Base-by-base conservation (phyloP, 2,329 filamentous ascomycete genomes). In the Ophiostoma australiae region DNA sequence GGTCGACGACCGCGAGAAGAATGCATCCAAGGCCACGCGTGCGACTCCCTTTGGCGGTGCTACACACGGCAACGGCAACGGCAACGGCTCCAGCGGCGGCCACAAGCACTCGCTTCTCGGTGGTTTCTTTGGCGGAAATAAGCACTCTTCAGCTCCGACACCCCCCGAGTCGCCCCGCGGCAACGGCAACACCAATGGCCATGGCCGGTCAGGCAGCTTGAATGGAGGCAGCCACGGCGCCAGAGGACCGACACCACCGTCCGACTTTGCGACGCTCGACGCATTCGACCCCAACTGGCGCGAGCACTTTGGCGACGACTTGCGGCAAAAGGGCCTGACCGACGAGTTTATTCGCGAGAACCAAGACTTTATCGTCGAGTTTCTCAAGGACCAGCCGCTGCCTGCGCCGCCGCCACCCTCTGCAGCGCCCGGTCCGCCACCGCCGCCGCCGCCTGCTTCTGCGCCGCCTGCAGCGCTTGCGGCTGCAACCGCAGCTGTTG, bases 1-100 rank as follows among this genome's bases (percentile, higher is more conserved):
- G 84, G 92, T 99, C 87, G 90, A 95, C 76, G 94, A 97, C 78
- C 87, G 94, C 74, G 94, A 98, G 82, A 97, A 97, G 86, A 94
- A 94, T 33, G 94, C 93, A 58, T 94, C 90, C 82, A 96, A 96
- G 82, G 89, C 90, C 73, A 97, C 94, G 3, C 89, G 84, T 79
- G 85, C 88, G 73, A 94, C 91, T 44, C 90, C 91, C 0, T 97
- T 97, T 76, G 87, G 86, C 71, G 86, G 86, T 68, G 75, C 80
- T 41, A 27, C 70, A 11, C 69, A 31, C 35, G 48, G 23, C 68
- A 52, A 68, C 20, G 77, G 79, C 3, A 20, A 65, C 13, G 61
- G 33, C 2, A 67, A 63, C 65, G 3, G 27, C 27, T 31, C 27
- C 27, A 31, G 27, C 27, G 81, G 83, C 73, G 81, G 79, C 70